These are phyloP conservation scores for Diaporthe aspalathi DNA, from an alignment of 2,329 filamentous ascomycete genomes.

Conservation along the genomic window DNA sequence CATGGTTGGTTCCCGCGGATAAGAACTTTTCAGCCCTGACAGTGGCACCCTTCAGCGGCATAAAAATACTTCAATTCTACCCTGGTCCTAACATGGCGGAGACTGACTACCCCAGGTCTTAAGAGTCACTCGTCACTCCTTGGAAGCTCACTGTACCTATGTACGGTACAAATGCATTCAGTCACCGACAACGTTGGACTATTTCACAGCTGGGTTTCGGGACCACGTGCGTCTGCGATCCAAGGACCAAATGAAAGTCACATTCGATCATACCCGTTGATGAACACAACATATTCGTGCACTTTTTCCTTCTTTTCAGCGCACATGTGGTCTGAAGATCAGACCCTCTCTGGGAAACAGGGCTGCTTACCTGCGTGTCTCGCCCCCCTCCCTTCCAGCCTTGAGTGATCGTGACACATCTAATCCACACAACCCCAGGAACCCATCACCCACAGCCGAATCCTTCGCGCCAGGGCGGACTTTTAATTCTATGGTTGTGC, in stretches of 20 bases:
- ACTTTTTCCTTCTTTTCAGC: background rate
- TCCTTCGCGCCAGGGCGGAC: conserved; percentile 20
- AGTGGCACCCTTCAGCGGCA: no score
- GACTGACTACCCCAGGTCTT: no score
- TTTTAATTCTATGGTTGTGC: background rate
- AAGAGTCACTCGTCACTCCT: no score
- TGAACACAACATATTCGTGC: no score
- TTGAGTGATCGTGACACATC: background rate
- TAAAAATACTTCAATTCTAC: no score
- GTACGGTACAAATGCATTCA: no score
- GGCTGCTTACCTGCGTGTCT: conserved; percentile 7
- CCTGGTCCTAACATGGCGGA: no score
- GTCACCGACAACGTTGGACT: background rate
- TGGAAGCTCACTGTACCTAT: background rate
- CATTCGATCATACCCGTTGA: background rate
- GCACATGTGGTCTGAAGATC: background rate
- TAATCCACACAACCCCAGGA: background rate
- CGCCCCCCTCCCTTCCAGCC: background rate
- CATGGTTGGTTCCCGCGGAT: no score
- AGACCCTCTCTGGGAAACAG: background rate
- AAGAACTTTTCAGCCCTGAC: no score
- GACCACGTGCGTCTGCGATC: background rate
- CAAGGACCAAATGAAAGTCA: background rate
- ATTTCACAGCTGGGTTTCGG: no score
- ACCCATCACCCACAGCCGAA: background rate